These are phyloP conservation scores for Candida sanyaensis DNA, from an alignment of 1,139 yeast species.

Conservation along the genomic window DNA sequence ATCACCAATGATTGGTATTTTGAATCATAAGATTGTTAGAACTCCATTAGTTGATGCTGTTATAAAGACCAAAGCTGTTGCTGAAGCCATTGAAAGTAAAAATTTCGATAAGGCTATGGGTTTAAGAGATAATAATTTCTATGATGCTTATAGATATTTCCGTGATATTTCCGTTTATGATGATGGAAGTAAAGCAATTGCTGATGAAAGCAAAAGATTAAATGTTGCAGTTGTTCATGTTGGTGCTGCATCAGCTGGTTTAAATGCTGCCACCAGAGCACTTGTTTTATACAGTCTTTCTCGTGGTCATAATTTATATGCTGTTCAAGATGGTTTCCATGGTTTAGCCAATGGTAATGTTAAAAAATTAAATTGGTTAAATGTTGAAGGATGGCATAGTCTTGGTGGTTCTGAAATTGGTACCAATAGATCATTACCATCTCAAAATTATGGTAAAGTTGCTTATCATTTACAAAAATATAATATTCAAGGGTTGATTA, in stretches of 20 bases:
- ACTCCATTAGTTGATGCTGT: conserved; percentile 89
- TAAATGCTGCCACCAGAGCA: conserved; percentile 91
- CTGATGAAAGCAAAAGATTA: conserved; percentile 47
- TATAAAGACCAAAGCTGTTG: conserved; percentile 79
- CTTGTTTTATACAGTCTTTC: conserved; percentile 90
- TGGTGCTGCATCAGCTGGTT: conserved; percentile 97
- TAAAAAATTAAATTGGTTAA: conserved; percentile 76
- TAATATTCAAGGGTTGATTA: conserved; percentile 78
- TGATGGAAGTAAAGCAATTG: conserved; percentile 57
- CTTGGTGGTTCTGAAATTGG: conserved; percentile 96
- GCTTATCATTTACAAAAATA: conserved; percentile 90
- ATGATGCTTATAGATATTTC: conserved; percentile 74
- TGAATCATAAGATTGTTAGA: conserved; percentile 84
- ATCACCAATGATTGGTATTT: conserved; percentile 91
- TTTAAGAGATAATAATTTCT: conserved; percentile 83
- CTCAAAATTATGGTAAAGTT: conserved; percentile 80
- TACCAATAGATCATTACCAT: conserved; percentile 86
- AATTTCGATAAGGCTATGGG: conserved; percentile 86
- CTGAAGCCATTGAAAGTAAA: conserved; percentile 75
- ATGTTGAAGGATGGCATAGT: conserved; percentile 87
- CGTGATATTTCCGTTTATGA: conserved; percentile 70
- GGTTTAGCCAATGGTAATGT: conserved; percentile 84
- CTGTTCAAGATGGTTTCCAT: conserved; percentile 89
- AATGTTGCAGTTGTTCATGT: conserved; percentile 84
- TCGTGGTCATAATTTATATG: conserved; percentile 84